phyloP scores from a whole-genome alignment of 768 basidiomycete genomes.

The Astraeus odoratus region DNA sequence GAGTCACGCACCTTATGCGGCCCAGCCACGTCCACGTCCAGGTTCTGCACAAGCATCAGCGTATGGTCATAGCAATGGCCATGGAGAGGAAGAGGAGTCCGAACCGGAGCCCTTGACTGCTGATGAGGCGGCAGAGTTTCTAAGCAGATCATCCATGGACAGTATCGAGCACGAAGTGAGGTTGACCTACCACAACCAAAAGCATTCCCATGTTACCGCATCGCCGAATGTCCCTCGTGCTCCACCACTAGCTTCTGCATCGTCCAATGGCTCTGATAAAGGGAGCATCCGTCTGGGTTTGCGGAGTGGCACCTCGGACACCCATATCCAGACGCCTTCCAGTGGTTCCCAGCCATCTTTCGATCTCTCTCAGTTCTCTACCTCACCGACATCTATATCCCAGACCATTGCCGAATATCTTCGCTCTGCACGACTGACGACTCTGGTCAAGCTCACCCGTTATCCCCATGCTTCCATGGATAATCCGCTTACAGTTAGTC shows the following conservation, averaged over 20 bases:
- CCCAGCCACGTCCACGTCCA: conserved; percentile 43
- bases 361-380: conserved; percentile 23
- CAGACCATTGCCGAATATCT: conserved; percentile 83
- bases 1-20: conserved; percentile 58
- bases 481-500: conserved; percentile 73
- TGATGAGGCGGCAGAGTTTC: conserved; percentile 55
- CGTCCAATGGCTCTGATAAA: conserved; percentile 52
- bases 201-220: conserved; percentile 21
- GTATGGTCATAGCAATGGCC: conserved; percentile 41
- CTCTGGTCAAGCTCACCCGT: conserved; percentile 69
- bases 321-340: conserved; percentile 48
- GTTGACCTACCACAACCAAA: conserved; percentile 59
- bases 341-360: conserved; percentile 19
- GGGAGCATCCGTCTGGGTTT: conserved; percentile 34
- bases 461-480: conserved; percentile 73
- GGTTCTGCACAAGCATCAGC: conserved; percentile 41
- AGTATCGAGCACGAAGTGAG: conserved; percentile 81
- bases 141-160: conserved; percentile 82
- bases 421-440: conserved; percentile 80
- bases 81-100: conserved; percentile 48
- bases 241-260: conserved; percentile 17
- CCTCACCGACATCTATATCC: conserved; percentile 50
- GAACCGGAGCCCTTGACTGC: conserved; percentile 42
- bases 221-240: conserved; percentile 39
- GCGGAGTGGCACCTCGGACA: conserved; percentile 36